phyloP scores from a whole-genome alignment of 2,329 filamentous ascomycete species.

The Colletotrichum sp. region DNA sequence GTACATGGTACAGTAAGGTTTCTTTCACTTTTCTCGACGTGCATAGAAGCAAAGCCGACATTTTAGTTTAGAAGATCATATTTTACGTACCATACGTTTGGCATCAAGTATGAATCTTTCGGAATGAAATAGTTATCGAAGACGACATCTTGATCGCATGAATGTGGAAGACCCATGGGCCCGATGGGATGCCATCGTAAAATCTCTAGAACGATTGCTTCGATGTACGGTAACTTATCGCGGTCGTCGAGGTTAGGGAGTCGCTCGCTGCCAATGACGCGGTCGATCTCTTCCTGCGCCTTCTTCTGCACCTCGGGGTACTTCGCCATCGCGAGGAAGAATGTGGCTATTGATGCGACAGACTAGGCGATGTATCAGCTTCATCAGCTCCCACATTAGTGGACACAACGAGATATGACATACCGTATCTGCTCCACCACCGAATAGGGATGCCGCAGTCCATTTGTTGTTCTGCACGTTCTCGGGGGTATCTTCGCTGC shows the following conservation, averaged over 20 bases:
- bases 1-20: fast-evolving
- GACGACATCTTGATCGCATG: slow-evolving; percentile 29
- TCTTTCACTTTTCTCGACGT: no score
- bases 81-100: slow-evolving; percentile 30
- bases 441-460: slow-evolving; percentile 14
- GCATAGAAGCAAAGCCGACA: no score
- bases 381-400: fast-evolving
- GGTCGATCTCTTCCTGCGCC: slow-evolving; percentile 59
- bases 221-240: slow-evolving; percentile 54
- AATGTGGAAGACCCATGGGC: slow-evolving; percentile 45
- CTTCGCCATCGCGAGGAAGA: slow-evolving; percentile 53
- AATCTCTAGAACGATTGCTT: slow-evolving; percentile 59
- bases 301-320: slow-evolving; percentile 46
- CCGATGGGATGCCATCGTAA: slow-evolving; percentile 60
- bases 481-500: not conserved
- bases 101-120: slow-evolving; percentile 33
- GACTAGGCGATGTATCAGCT: slow-evolving; percentile 18
- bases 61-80: no score
- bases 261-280: slow-evolving; percentile 50
- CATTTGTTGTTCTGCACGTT: slow-evolving; percentile 6
- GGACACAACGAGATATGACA: slow-evolving; percentile 10
- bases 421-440: slow-evolving; percentile 20
- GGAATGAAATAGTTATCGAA: not conserved
- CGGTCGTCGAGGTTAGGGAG: slow-evolving; percentile 55
- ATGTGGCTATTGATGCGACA: slow-evolving; percentile 37